Conservation (phyloP, 768 basidiomycete species). For the Hebeloma cylindrosporum region DNA sequence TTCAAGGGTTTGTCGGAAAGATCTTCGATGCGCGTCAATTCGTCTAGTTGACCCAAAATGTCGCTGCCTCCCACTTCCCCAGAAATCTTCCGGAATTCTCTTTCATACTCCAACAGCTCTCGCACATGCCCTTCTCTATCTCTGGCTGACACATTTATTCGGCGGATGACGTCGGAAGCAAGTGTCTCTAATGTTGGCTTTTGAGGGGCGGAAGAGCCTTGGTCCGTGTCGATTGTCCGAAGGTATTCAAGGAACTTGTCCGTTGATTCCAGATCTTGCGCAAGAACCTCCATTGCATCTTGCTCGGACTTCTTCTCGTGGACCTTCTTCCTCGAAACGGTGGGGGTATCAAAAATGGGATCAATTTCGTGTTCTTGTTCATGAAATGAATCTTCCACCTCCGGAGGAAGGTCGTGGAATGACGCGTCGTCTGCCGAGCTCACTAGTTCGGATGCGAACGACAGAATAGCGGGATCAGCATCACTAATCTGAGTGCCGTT, state of each 20-base stretch:
- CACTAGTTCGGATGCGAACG: constrained; percentile 46
- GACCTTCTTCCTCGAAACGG: constrained; percentile 29
- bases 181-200: constrained; percentile 61
- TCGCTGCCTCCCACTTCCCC: constrained; percentile 78
- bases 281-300: constrained; percentile 73
- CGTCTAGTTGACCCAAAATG: constrained; percentile 67
- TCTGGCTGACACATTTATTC: constrained; percentile 70
- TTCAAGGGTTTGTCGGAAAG: constrained; percentile 37
- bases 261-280: constrained; percentile 73
- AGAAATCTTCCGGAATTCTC: constrained; percentile 75
- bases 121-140: constrained; percentile 83
- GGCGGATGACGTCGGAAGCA: constrained; percentile 75
- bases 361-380: constrained; percentile 32
- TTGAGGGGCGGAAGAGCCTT: constrained; percentile 33
- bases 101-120: constrained; percentile 73
- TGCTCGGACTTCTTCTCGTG: constrained; percentile 36
- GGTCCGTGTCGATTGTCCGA: constrained; percentile 63
- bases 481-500: constrained; percentile 33
- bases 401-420: constrained; percentile 28
- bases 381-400: constrained; percentile 29
- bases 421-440: constrained; percentile 27
- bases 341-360: constrained; percentile 42
- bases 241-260: constrained; percentile 76
- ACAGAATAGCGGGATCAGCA: constrained; percentile 31
- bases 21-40: constrained; percentile 49